Evolutionary conservation across 1,139 yeast species (phyloP).

Genomic region (Diutina rugosa): DNA sequence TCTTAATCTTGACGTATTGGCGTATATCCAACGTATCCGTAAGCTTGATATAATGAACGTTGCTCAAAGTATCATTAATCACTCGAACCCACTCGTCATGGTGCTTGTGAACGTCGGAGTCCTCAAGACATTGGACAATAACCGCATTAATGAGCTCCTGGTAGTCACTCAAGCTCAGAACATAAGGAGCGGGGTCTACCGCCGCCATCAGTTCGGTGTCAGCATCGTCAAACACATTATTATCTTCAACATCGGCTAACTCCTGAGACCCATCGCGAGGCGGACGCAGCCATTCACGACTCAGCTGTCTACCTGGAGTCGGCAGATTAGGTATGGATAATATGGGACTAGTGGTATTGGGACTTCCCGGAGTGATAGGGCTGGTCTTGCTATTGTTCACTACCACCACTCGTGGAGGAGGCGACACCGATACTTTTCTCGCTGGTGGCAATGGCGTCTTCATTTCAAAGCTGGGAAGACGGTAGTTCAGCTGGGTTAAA

Average conservation of each 20-base stretch:
- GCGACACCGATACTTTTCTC: conserved; percentile 5
- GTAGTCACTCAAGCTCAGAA: neutral
- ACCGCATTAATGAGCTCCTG: conserved; percentile 20
- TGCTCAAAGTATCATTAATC: conserved; percentile 13
- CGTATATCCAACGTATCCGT: conserved; percentile 77
- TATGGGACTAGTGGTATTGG: neutral
- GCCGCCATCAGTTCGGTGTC: neutral
- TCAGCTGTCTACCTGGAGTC: neutral
- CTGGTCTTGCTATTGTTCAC: neutral
- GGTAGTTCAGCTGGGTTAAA: conserved; percentile 12
- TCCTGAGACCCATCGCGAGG: neutral
- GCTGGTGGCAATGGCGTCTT: conserved; percentile 5
- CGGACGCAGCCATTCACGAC: neutral
- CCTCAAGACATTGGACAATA: conserved; percentile 53
- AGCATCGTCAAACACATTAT: neutral
- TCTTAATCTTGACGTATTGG: conserved; percentile 77
- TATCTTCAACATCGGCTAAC: neutral
- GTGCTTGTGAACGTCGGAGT: conserved; percentile 27
- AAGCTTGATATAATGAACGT: conserved; percentile 17
- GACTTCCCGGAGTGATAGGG: neutral
- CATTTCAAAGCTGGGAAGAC: conserved; percentile 13
- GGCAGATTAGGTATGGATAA: neutral
- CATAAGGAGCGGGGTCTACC: neutral
- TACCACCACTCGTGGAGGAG: neutral
- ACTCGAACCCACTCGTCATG: conserved; percentile 26